A percentile compares a stretch with the other conserved stretches of the same genome.
phyloP scores from a whole-genome alignment of 2,329 filamentous ascomycete genomes.

The Aspergillus oerlinghausenensis region DNA sequence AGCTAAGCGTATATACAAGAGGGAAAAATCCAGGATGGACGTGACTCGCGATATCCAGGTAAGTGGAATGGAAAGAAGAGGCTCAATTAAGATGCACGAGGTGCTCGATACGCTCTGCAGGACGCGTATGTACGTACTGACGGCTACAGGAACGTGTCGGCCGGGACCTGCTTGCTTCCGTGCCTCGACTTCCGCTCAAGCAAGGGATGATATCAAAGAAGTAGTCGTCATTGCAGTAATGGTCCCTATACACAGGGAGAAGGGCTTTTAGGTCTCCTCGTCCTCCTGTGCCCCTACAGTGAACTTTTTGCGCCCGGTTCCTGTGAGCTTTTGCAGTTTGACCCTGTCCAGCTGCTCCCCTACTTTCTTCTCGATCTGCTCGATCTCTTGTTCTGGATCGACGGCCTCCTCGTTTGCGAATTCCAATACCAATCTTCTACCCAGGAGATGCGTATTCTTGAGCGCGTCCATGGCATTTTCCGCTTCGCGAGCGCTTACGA shows the following conservation, averaged over 20 bases:
- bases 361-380: slow-evolving; percentile 95
- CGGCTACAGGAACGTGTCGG: slow-evolving; percentile 34
- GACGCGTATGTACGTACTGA: slow-evolving; percentile 25
- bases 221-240: slow-evolving; percentile 18
- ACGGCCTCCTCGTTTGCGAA: slow-evolving; percentile 84
- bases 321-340: slow-evolving; percentile 80
- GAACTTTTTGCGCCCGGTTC: slow-evolving; percentile 78
- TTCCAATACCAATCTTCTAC: slow-evolving; percentile 82
- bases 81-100: slow-evolving; percentile 24
- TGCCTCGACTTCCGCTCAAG: slow-evolving; percentile 23
- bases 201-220: slow-evolving; percentile 29
- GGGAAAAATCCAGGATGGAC: slow-evolving; percentile 14
- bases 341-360: slow-evolving; percentile 87
- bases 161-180: slow-evolving; percentile 16
- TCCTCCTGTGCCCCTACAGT: slow-evolving; percentile 70
- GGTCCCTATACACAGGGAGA: slow-evolving; percentile 29
- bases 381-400: slow-evolving; percentile 92
- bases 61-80: slow-evolving; percentile 17
- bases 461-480: slow-evolving; percentile 86
- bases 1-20: slow-evolving; percentile 12
- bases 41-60: slow-evolving; percentile 6
- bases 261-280: slow-evolving; percentile 45
- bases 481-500: slow-evolving; percentile 85
- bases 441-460: slow-evolving; percentile 87
- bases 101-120: slow-evolving; percentile 18